A percentile compares a stretch with the other conserved stretches of the same genome.
phyloP scores from a whole-genome alignment of 2,329 filamentous ascomycete species.

The Aspergillus neotritici region DNA sequence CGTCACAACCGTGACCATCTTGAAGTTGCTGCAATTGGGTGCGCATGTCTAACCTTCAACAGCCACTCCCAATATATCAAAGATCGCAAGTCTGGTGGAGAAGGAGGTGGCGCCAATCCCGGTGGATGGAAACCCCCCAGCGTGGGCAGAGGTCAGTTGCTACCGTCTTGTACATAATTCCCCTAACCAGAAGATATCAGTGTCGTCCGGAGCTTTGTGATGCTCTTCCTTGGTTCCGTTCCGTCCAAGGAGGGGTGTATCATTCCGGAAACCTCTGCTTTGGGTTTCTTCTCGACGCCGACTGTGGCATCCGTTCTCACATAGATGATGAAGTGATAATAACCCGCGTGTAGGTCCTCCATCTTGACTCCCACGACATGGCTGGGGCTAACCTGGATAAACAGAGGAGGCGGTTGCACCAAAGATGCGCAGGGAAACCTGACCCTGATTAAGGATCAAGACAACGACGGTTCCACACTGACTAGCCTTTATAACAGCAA shows the following conservation, averaged over 20 bases:
- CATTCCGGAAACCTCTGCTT: slow-evolving; percentile 44
- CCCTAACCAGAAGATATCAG: slow-evolving; percentile 3
- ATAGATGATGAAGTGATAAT: slow-evolving; percentile 60
- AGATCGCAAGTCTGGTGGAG: too few species aligned
- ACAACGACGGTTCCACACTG: slow-evolving; percentile 31
- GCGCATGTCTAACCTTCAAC: too few species aligned
- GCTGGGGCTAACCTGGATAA: slow-evolving; percentile 11
- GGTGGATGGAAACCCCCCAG: slow-evolving; percentile 38
- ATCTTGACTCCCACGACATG: neutral
- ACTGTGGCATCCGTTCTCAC: slow-evolving; percentile 51
- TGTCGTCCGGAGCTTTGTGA: slow-evolving; percentile 55
- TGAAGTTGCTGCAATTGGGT: too few species aligned
- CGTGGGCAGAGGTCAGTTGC: slow-evolving; percentile 49
- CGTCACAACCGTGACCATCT: too few species aligned
- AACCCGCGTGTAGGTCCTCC: slow-evolving; percentile 50
- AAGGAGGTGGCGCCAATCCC: neutral
- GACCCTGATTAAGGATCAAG: slow-evolving; percentile 45
- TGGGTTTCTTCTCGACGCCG: slow-evolving; percentile 56
- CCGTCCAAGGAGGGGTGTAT: slow-evolving; percentile 58
- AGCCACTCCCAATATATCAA: too few species aligned
- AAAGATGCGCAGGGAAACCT: slow-evolving; percentile 45
- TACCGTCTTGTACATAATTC: neutral
- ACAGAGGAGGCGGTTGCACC: slow-evolving; percentile 51
- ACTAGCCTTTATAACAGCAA: slow-evolving; percentile 45
- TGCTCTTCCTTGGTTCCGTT: slow-evolving; percentile 56